These are phyloP conservation scores for Beta vulgaris DNA, from an alignment of 148 eudicot species.

Conservation along the genomic window DNA sequence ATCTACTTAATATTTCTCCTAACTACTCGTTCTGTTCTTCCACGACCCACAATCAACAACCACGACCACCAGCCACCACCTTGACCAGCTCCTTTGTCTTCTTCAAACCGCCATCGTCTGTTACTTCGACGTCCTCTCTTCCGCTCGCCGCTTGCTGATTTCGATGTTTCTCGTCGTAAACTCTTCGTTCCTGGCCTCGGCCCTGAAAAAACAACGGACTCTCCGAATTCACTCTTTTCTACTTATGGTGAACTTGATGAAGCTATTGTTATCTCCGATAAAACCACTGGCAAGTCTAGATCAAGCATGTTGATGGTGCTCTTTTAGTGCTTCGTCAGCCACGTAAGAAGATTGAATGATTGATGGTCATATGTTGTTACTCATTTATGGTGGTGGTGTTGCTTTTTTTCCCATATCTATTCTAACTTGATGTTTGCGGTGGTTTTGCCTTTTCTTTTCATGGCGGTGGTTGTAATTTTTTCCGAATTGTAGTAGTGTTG, in stretches of 20 bases:
- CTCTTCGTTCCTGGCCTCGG: slow-evolving; percentile 86
- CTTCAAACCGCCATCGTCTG: slow-evolving; percentile 49
- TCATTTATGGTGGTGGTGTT: too few species aligned
- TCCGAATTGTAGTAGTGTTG: too few species aligned
- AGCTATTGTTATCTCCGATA: slow-evolving; percentile 73
- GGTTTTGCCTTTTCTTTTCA: too few species aligned
- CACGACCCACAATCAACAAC: too few species aligned
- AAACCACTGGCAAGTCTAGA: slow-evolving; percentile 56
- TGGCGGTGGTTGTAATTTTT: too few species aligned
- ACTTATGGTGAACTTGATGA: slow-evolving; percentile 69
- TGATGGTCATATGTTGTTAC: slow-evolving; percentile 82
- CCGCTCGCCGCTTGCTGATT: slow-evolving; percentile 73
- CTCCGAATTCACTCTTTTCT: slow-evolving; percentile 46
- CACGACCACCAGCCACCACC: too few species aligned
- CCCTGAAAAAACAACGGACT: slow-evolving; percentile 60
- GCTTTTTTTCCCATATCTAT: too few species aligned
- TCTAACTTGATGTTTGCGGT: too few species aligned
- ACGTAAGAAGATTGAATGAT: slow-evolving; percentile 77
- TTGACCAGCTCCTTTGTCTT: slow-evolving; percentile 59
- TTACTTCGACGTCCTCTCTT: slow-evolving; percentile 52
- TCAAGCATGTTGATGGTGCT: slow-evolving; percentile 75
- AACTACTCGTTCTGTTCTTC: too few species aligned
- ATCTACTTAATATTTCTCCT: too few species aligned
- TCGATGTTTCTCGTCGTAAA: slow-evolving; percentile 65
- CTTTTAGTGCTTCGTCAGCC: slow-evolving; percentile 62